Conservation (phyloP, 148 eudicot genomes). For the Polygonum aviculare region DNA sequence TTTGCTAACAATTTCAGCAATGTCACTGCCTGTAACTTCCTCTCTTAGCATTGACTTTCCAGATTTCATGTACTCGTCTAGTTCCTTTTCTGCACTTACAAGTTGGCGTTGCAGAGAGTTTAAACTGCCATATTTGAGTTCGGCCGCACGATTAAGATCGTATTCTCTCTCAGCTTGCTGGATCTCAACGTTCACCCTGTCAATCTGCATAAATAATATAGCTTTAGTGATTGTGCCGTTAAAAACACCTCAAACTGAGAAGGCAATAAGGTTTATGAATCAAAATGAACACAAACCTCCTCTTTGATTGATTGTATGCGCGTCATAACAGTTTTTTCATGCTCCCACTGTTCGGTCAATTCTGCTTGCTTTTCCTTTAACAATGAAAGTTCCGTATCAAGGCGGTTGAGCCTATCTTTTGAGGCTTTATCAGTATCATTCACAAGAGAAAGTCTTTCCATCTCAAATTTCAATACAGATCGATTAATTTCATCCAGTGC, state of each 20-base stretch:
- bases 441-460: slow-evolving; percentile 86
- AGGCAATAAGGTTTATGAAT: background rate
- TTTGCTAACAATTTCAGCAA: slow-evolving; percentile 95
- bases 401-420: slow-evolving; percentile 77
- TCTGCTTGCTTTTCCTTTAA: slow-evolving; percentile 72
- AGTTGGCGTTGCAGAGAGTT: slow-evolving; percentile 84
- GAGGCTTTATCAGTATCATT: slow-evolving; percentile 95
- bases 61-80: slow-evolving; percentile 74
- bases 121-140: slow-evolving; percentile 90
- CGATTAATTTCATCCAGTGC: slow-evolving; percentile 95
- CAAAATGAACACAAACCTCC: slow-evolving; percentile 40
- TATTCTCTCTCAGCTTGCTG: slow-evolving; percentile 95
- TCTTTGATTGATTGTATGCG: slow-evolving; percentile 91
- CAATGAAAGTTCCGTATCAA: slow-evolving; percentile 68
- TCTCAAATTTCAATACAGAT: slow-evolving; percentile 82
- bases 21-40: slow-evolving; percentile 79
- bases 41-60: slow-evolving; percentile 97
- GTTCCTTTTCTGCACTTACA: slow-evolving; percentile 71
- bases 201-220: slow-evolving; percentile 47
- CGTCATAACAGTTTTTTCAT: slow-evolving; percentile 84
- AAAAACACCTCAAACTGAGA: background rate
- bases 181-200: slow-evolving; percentile 91
- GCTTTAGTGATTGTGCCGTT: background rate
- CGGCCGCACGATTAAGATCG: slow-evolving; percentile 95
- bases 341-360: slow-evolving; percentile 92